A percentile compares a stretch with the other conserved stretches of the same genome.
Conservation (phyloP, 2,329 filamentous ascomycete genomes). For the Trichoderma breve region DNA sequence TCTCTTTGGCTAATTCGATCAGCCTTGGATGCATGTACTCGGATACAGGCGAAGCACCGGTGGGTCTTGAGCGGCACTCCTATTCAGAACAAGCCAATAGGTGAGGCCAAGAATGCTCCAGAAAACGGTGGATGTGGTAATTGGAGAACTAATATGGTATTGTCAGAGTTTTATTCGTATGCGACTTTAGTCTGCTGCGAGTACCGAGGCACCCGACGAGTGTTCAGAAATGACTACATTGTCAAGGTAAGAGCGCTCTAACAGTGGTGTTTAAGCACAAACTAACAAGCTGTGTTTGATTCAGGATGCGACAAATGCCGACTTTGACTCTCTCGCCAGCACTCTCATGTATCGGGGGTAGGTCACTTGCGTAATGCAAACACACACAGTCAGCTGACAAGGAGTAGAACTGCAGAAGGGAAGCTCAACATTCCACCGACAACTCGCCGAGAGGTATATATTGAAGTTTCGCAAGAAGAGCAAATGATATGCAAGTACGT, state of each 20-base stretch:
- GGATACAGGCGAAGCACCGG: conserved; percentile 30
- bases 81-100: conserved; percentile 32
- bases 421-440: conserved; percentile 28
- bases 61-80: conserved; percentile 41
- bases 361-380: neutral
- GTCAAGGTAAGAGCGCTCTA: conserved; percentile 18
- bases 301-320: conserved; percentile 20
- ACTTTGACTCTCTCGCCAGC: conserved; percentile 25
- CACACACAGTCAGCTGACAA: conserved; percentile 23
- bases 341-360: conserved; percentile 32
- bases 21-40: conserved; percentile 28
- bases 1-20: neutral
- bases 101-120: conserved; percentile 6
- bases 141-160: conserved; percentile 20
- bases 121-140: neutral
- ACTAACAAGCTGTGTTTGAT: neutral
- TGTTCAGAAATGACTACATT: conserved; percentile 26
- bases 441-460: conserved; percentile 23
- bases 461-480: conserved; percentile 31
- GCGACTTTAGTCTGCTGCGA: conserved; percentile 33
- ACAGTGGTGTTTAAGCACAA: neutral
- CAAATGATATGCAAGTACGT: conserved; percentile 29
- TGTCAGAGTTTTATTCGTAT: conserved; percentile 38
- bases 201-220: neutral
- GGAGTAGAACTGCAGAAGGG: conserved; percentile 16